phyloP scores from a whole-genome alignment of 2,329 filamentous ascomycete species.

The Scleromitrula shiraiana region DNA sequence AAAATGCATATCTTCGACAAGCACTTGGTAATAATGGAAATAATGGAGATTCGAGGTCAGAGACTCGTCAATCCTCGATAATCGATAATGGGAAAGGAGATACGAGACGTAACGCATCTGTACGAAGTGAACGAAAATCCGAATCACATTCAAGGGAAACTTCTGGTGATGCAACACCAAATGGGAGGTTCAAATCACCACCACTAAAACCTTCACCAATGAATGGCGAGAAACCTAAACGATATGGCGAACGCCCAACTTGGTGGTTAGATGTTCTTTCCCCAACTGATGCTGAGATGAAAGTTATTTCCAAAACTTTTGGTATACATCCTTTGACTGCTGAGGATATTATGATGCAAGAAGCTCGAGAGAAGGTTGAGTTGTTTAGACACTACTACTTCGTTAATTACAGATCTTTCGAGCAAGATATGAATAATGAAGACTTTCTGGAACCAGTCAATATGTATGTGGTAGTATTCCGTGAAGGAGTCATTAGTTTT shows the following conservation, averaged over 20 bases:
- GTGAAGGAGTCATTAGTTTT: constrained; percentile 91
- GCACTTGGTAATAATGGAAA: constrained; percentile 18
- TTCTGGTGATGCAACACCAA: constrained; percentile 22
- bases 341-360: constrained; percentile 95
- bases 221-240: constrained; percentile 37
- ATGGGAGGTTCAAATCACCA: constrained; percentile 15
- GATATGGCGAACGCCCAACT: constrained; percentile 75
- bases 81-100: constrained; percentile 18
- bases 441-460: constrained; percentile 93
- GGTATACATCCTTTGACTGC: constrained; percentile 92
- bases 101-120: constrained; percentile 12
- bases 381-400: constrained; percentile 98
- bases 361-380: constrained; percentile 96
- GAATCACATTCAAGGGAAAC: constrained; percentile 13
- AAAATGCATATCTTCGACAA: constrained; percentile 25
- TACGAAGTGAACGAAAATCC: neutral
- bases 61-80: constrained; percentile 35
- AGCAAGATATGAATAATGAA: constrained; percentile 83
- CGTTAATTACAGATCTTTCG: constrained; percentile 95
- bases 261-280: constrained; percentile 95
- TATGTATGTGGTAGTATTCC: constrained; percentile 95
- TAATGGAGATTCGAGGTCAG: constrained; percentile 37
- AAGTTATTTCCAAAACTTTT: constrained; percentile 82
- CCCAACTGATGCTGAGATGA: constrained; percentile 94
- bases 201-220: neutral